Percentiles rank a stretch among this genome's conserved stretches.
Evolutionary conservation across 1,284 basidiomycete species (phyloP).

Genomic region (Cryptococcus neoformans): DNA sequence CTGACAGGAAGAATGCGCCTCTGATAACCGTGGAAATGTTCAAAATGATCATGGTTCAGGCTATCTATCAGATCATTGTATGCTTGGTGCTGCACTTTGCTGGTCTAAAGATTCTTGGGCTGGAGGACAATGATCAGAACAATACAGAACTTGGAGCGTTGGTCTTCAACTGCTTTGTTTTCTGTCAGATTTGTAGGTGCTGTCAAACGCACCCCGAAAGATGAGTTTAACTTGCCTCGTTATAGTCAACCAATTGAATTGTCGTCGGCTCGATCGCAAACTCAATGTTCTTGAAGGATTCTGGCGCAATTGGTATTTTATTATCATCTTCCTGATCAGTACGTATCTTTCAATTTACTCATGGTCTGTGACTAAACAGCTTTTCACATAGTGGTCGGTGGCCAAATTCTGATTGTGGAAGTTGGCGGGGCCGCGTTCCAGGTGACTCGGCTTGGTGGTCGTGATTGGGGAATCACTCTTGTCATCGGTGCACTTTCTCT

Average conservation of each 20-base stretch:
- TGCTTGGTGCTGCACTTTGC: slow-evolving; percentile 88
- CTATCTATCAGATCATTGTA: slow-evolving; percentile 78
- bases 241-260: slow-evolving; percentile 80
- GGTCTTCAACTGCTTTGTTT: slow-evolving; percentile 96
- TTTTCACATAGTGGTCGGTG: slow-evolving; percentile 64
- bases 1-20: slow-evolving; percentile 81
- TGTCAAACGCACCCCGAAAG: not conserved
- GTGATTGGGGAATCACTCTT: slow-evolving; percentile 91
- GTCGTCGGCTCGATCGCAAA: slow-evolving; percentile 75
- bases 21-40: slow-evolving; percentile 89
- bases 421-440: slow-evolving; percentile 89
- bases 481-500: slow-evolving; percentile 77
- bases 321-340: slow-evolving; percentile 71
- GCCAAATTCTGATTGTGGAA: slow-evolving; percentile 87
- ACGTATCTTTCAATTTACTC: slow-evolving; percentile 1
- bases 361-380: not conserved
- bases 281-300: slow-evolving; percentile 90
- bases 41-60: slow-evolving; percentile 92
- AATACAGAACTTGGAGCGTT: slow-evolving; percentile 66
- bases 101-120: slow-evolving; percentile 68
- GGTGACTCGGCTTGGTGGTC: slow-evolving; percentile 72
- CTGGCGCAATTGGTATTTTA: slow-evolving; percentile 76
- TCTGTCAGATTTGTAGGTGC: slow-evolving; percentile 72
- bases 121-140: slow-evolving; percentile 48
- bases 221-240: not conserved